Evolutionary conservation across 1,139 yeast genomes (phyloP), one percentile per base, ranked within the genome.

Genomic region (Debaryomyces sp.): DNA sequence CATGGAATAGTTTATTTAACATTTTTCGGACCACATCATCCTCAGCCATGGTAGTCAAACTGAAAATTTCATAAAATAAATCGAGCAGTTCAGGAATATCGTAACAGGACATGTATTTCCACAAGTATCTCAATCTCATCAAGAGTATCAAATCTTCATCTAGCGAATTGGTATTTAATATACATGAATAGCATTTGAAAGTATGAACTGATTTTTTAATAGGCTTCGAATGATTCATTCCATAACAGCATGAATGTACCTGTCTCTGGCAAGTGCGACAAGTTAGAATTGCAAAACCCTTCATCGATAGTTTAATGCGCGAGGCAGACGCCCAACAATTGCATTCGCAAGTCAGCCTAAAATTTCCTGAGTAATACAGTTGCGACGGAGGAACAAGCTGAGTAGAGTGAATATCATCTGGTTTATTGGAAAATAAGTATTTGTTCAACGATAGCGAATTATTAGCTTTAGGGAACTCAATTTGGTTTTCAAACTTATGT

Each of bases 101-200:
- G 29, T 48, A 42, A 4, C 37, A 27, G 6, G 38, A 21, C 17
- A 60, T 48, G 42, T 55, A 50, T 29, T 52, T 46, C 61, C 62
- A 62, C 21, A 64, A 46, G 32, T 51, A 52, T 34, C 68, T 52
- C 8, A 55, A 46, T 40, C 56, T 53, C 53, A 60, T 55, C 23
- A 63, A 49, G 5, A 51, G 34, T 7, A 33, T 34, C 23, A 62
- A 35, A 26, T 51, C 53, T 10, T 37, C 12, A 38, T 55, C 55
- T 3, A 51, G 29, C 9, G 40, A 24, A 0, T 41, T 18, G 3
- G 38, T 30, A 6, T 36, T 45, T 43, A 57, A 54, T 9, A 49
- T 18, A 49, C 68, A 64, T 9, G 52, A 43, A 27, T 52, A 57
- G 47, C 68, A 64, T 8, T 37, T 24, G 6, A 50, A 36, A 8